phyloP scores from a whole-genome alignment of 306 rosid species.

The Trifolium fragiferum region DNA sequence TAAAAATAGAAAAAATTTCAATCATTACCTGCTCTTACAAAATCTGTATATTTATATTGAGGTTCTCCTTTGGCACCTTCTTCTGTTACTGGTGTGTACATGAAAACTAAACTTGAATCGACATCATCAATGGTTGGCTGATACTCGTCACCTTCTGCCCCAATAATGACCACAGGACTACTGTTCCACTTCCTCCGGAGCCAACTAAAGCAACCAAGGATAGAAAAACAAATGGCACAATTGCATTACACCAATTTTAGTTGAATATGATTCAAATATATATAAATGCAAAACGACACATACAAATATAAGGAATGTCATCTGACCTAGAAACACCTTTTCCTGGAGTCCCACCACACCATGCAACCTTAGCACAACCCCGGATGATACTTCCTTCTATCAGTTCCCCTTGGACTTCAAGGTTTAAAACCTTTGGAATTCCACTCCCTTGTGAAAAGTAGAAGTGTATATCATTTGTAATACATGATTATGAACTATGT shows the following conservation, averaged over 20 bases:
- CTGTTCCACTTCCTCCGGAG: slow-evolving; percentile 96
- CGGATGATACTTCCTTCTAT: slow-evolving; percentile 79
- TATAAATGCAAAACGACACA: slow-evolving; percentile 11
- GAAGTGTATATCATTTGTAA: slow-evolving; percentile 3
- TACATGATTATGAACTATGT: slow-evolving; percentile 16
- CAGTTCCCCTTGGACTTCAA: slow-evolving; percentile 85
- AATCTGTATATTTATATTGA: slow-evolving; percentile 90
- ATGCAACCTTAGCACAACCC: slow-evolving; percentile 85
- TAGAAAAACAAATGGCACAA: slow-evolving; percentile 31
- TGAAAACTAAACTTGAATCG: slow-evolving; percentile 94
- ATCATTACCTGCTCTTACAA: slow-evolving; percentile 86
- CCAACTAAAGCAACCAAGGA: slow-evolving; percentile 68
- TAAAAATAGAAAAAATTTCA: slow-evolving; percentile 26
- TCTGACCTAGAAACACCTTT: slow-evolving; percentile 94
- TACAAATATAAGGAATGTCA: slow-evolving; percentile 31
- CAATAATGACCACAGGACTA: slow-evolving; percentile 88
- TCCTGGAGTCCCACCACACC: slow-evolving; percentile 99
- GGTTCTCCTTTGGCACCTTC: slow-evolving; percentile 98
- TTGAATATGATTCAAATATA: slow-evolving; percentile 15
- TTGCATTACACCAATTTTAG: slow-evolving; percentile 28
- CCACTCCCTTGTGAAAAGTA: slow-evolving; percentile 66
- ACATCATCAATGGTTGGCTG: slow-evolving; percentile 76
- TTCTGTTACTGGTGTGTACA: slow-evolving; percentile 97
- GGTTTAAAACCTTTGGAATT: slow-evolving; percentile 83
- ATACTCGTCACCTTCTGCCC: slow-evolving; percentile 94